phyloP scores from a whole-genome alignment of 495 filamentous ascomycete genomes.

The Penicillium coffeae region DNA sequence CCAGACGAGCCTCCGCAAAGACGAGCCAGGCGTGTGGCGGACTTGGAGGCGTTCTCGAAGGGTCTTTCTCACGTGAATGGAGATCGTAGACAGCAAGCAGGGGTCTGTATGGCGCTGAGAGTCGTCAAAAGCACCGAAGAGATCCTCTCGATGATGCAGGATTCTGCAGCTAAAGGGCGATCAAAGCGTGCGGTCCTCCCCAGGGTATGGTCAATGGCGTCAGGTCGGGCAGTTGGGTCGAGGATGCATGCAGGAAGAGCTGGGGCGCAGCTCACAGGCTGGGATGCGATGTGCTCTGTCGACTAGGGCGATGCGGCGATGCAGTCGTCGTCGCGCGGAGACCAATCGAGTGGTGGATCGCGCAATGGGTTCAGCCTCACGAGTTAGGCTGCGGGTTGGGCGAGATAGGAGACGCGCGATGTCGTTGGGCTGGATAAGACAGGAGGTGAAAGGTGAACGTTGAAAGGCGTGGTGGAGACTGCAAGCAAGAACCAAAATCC shows the following conservation, averaged over 20 bases:
- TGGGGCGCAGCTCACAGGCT: constrained; percentile 28
- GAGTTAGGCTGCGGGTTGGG: constrained; percentile 36
- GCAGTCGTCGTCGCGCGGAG: constrained; percentile 13
- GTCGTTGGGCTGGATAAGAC: neutral
- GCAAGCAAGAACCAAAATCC: neutral
- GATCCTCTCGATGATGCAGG: constrained; percentile 7
- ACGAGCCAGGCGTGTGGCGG: neutral
- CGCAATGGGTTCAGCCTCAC: constrained; percentile 38
- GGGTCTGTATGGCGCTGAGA: constrained; percentile 2
- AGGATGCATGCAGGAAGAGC: constrained; percentile 25
- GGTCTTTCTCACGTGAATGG: constrained; percentile 10
- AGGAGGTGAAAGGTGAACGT: constrained; percentile 1
- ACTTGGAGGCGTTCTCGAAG: neutral
- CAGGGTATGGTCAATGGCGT: constrained; percentile 7
- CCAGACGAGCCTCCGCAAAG: constrained; percentile 1
- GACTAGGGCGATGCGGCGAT: too few relatives aligned
- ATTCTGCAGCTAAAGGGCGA: constrained; percentile 15
- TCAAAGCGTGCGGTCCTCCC: constrained; percentile 15
- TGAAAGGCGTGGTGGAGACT: constrained; percentile 4
- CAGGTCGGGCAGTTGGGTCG: constrained; percentile 24
- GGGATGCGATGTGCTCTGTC: constrained; percentile 9
- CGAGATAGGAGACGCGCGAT: neutral
- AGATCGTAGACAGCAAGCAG: neutral
- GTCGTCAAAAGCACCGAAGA: neutral
- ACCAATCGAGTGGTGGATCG: constrained; percentile 21